phyloP scores from a whole-genome alignment of 2,329 filamentous ascomycete genomes.

The Mollisia scopiformis region DNA sequence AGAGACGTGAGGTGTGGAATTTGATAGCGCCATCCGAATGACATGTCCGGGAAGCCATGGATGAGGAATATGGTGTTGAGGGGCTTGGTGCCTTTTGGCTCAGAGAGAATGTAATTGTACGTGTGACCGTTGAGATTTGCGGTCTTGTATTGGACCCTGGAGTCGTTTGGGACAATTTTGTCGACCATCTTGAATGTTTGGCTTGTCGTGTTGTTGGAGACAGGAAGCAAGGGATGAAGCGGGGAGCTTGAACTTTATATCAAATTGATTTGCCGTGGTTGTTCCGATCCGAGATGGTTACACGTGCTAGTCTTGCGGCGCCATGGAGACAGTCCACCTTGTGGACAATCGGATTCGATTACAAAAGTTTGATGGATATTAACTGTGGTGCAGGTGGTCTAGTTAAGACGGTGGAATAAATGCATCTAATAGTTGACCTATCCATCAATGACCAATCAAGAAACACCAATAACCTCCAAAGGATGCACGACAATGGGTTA shows the following conservation, averaged over 20 bases:
- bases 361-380: too few relatives aligned
- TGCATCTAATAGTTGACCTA: too few relatives aligned
- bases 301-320: too few relatives aligned
- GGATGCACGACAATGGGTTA: too few relatives aligned
- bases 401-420: too few relatives aligned
- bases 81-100: constrained; percentile 46
- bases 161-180: constrained; percentile 68
- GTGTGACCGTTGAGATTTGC: constrained; percentile 68
- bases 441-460: too few relatives aligned
- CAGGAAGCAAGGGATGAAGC: background rate
- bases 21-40: constrained; percentile 87
- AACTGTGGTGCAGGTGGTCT: too few relatives aligned
- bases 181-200: constrained; percentile 51
- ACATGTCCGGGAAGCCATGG: constrained; percentile 78
- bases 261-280: background rate
- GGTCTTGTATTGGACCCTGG: constrained; percentile 66
- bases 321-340: too few relatives aligned
- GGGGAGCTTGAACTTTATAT: background rate
- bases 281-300: background rate
- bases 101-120: constrained; percentile 67
- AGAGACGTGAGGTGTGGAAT: constrained; percentile 75
- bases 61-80: constrained; percentile 52
- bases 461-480: too few relatives aligned
- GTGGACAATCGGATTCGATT: too few relatives aligned
- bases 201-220: background rate